Conservation (phyloP, 495 filamentous ascomycete species). For the Aspergillus carlsbadensis region DNA sequence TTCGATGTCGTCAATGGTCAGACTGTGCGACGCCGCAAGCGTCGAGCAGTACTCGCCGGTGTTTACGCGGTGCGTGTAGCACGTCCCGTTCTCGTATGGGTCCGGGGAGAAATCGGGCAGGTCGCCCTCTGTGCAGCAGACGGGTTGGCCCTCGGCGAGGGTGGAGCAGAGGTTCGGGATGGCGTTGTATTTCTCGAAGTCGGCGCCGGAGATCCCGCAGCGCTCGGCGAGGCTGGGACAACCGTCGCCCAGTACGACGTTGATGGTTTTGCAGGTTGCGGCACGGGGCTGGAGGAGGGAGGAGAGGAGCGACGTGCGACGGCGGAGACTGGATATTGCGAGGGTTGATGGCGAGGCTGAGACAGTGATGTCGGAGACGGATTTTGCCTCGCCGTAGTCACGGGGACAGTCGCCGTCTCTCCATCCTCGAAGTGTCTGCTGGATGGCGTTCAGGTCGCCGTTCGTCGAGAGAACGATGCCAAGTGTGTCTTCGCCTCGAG, state of each 20-base stretch:
- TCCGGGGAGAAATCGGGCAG: neutral
- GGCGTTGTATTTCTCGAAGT: slow-evolving; percentile 43
- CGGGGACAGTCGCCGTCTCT: too few relatives aligned
- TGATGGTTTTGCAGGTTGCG: neutral
- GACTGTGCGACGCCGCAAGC: neutral
- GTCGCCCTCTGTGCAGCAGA: neutral
- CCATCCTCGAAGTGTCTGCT: too few relatives aligned
- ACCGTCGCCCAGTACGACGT: slow-evolving; percentile 27
- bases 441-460: too few relatives aligned
- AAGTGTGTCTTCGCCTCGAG: too few relatives aligned
- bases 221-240: slow-evolving; percentile 37
- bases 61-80: neutral
- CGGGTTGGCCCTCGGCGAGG: slow-evolving; percentile 41
- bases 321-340: too few relatives aligned
- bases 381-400: too few relatives aligned
- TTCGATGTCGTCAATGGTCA: neutral
- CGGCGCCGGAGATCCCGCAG: slow-evolving; percentile 40
- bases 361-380: too few relatives aligned
- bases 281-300: neutral
- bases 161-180: slow-evolving; percentile 33
- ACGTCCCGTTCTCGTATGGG: neutral
- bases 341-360: too few relatives aligned
- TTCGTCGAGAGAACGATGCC: too few relatives aligned
- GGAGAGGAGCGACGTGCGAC: too few relatives aligned
- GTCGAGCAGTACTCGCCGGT: neutral